Conservation (phyloP, 2,329 filamentous ascomycete species). For the Neonectria hederae region DNA sequence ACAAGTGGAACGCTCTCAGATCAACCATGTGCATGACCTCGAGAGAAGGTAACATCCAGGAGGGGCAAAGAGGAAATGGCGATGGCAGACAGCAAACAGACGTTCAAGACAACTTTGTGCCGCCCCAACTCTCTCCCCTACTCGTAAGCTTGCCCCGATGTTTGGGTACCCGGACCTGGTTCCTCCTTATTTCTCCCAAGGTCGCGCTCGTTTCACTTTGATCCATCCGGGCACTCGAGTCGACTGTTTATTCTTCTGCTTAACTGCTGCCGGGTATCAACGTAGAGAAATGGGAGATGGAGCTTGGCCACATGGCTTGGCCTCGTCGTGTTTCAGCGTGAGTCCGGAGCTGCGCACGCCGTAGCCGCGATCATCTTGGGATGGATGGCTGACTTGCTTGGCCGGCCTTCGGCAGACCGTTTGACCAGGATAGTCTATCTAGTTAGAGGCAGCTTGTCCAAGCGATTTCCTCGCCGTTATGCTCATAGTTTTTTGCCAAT, state of each 20-base stretch:
- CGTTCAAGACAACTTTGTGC: conserved; percentile 8
- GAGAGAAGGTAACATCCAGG: conserved; percentile 19
- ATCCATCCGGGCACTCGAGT: conserved; percentile 30
- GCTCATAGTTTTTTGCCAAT: conserved; percentile 9
- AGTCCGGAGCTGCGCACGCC: conserved; percentile 34
- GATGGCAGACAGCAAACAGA: conserved; percentile 6
- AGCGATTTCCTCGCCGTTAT: conserved; percentile 4
- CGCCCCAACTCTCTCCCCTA: conserved; percentile 8
- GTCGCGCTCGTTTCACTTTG: conserved; percentile 39
- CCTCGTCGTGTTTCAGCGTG: conserved; percentile 43
- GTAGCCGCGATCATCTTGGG: conserved; percentile 18
- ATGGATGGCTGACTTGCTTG: conserved; percentile 10
- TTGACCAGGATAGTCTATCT: conserved; percentile 4
- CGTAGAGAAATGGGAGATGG: conserved; percentile 33
- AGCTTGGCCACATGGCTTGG: conserved; percentile 36
- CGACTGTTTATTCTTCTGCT: conserved; percentile 11
- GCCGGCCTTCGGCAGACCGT: conserved; percentile 22
- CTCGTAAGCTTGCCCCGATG: conserved; percentile 18
- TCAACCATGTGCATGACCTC: conserved; percentile 10
- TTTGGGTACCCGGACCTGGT: conserved; percentile 28
- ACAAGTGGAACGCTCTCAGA: conserved; percentile 1
- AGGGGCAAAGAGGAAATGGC: conserved; percentile 13
- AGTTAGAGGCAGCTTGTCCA: conserved; percentile 13
- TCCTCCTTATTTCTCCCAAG: conserved; percentile 34
- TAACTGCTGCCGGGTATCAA: conserved; percentile 34